Base-by-base conservation (phyloP, 2,329 filamentous ascomycete species). In the Neodidymelliopsis sp. region DNA sequence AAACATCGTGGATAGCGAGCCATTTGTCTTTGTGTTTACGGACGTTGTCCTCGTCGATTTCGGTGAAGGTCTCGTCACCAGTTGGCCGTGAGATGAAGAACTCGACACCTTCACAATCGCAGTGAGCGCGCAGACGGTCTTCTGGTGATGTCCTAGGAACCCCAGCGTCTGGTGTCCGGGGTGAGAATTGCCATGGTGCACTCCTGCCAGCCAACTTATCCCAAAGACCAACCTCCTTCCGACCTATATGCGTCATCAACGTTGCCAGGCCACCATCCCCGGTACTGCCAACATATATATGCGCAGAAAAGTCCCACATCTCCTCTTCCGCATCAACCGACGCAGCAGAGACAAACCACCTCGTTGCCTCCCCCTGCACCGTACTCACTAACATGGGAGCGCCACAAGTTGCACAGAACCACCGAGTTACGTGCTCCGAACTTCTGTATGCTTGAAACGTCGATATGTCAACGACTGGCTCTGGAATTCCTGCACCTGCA, bases 21-120 rank as follows among this genome's bases (percentile, higher is more conserved):
- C 49, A 53, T 10, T 53, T 53, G n/a, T 48, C 6, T 12, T 38
- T 48, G 38, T 53, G 29, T 20, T 31, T 48, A n/a, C 49, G 49
- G 3, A 53, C 24, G 16, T 53, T 39, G 31, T 39, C 3, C 13
- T 48, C 38, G 15, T 53, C 43, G 16, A 53, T 38, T 4, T 53
- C 38, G 7, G 25, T 48, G 15, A 48, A 53, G 2, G 43, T 84
- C 6, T 66, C 65, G 1, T 60, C 65, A 48, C 80, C 74, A 6
- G 31, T 41, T 0, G 86, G 86, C 2, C 78, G 79, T 4, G 79
- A 80, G 60, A 89, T 77, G 59, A 73, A 75, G 64, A 88, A 83
- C 10, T 76, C 65, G 10, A 88, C 75, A 2, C 75, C 78, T 4
- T 75, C 72, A 65, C 85, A 88, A 58, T 81, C 77, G 57, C 82